Evolutionary conservation across 306 rosid species (phyloP).

Genomic region (Vigna nakashimae): DNA sequence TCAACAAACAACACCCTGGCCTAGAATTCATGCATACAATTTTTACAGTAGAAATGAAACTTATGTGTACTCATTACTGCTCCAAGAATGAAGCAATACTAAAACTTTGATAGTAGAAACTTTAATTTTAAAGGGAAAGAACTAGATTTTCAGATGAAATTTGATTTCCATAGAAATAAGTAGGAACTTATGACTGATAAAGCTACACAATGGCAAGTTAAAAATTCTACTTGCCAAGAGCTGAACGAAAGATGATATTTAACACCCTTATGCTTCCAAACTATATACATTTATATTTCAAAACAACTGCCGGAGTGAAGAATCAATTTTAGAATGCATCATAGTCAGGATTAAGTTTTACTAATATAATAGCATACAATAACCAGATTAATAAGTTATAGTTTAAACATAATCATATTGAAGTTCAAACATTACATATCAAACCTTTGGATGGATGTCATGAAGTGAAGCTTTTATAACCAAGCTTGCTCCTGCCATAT

Average conservation of each 20-base stretch:
- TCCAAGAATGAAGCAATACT: slow-evolving; percentile 19
- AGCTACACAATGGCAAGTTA: neutral
- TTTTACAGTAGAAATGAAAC: neutral
- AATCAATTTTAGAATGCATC: slow-evolving; percentile 26
- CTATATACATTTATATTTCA: slow-evolving; percentile 3
- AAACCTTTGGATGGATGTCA: slow-evolving; percentile 65
- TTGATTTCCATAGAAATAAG: neutral
- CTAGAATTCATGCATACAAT: no score
- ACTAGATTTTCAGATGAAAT: neutral
- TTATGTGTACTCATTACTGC: slow-evolving; percentile 12
- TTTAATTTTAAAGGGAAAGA: neutral
- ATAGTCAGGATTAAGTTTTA: slow-evolving; percentile 7
- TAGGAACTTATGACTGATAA: neutral
- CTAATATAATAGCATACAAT: slow-evolving; percentile 14
- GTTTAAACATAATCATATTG: slow-evolving; percentile 26
- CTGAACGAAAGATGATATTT: neutral
- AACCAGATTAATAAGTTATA: slow-evolving; percentile 21
- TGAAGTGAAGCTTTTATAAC: slow-evolving; percentile 62
- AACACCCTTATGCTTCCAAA: slow-evolving; percentile 13
- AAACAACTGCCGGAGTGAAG: slow-evolving; percentile 19
- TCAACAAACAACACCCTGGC: no score
- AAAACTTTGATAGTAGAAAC: neutral
- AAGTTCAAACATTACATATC: slow-evolving; percentile 44
- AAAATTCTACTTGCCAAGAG: slow-evolving; percentile 2
- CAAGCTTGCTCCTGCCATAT: slow-evolving; percentile 79